phyloP scores from a whole-genome alignment of 768 basidiomycete genomes.

The Thelephora ganbajun region DNA sequence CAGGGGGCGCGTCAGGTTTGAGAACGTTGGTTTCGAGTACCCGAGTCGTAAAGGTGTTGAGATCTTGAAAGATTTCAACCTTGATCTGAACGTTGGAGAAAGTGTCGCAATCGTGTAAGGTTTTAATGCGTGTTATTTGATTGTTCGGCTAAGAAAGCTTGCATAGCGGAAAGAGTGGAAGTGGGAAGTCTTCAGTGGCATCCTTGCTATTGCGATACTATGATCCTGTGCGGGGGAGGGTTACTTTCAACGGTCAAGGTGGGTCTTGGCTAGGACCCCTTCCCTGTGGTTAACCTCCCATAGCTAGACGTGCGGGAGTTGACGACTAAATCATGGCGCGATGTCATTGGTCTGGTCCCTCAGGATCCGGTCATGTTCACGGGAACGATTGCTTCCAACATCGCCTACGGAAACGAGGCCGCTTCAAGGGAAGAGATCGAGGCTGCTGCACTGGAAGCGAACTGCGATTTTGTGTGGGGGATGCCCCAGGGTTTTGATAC shows the following conservation, averaged over 20 bases:
- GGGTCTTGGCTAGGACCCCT: constrained; percentile 7
- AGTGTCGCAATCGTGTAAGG: constrained; percentile 88
- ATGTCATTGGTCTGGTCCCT: constrained; percentile 85
- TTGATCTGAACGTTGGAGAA: constrained; percentile 72
- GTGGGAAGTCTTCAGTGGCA: constrained; percentile 89
- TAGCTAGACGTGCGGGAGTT: constrained; percentile 73
- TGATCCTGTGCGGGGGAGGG: constrained; percentile 69
- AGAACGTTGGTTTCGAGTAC: constrained; percentile 79
- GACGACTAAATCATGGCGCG: constrained; percentile 75
- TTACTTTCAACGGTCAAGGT: constrained; percentile 84
- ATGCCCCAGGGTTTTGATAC: constrained; percentile 94
- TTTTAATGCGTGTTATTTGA: constrained; percentile 1
- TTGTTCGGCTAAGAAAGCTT: neutral
- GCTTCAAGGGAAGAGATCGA: constrained; percentile 79
- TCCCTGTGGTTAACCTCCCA: neutral
- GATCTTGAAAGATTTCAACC: constrained; percentile 70
- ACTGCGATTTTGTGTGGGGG: constrained; percentile 93
- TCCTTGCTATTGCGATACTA: constrained; percentile 81
- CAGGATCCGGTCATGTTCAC: constrained; percentile 89
- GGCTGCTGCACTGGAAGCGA: constrained; percentile 77
- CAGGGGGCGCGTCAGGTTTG: constrained; percentile 65
- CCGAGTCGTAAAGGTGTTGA: constrained; percentile 72
- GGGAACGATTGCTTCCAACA: constrained; percentile 90
- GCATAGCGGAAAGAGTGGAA: constrained; percentile 75
- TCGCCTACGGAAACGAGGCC: constrained; percentile 69